Percentiles rank a stretch among this genome's conserved stretches.
Evolutionary conservation across 108 stramenopile species (phyloP).

Genomic region (Nannochloropsis salina): DNA sequence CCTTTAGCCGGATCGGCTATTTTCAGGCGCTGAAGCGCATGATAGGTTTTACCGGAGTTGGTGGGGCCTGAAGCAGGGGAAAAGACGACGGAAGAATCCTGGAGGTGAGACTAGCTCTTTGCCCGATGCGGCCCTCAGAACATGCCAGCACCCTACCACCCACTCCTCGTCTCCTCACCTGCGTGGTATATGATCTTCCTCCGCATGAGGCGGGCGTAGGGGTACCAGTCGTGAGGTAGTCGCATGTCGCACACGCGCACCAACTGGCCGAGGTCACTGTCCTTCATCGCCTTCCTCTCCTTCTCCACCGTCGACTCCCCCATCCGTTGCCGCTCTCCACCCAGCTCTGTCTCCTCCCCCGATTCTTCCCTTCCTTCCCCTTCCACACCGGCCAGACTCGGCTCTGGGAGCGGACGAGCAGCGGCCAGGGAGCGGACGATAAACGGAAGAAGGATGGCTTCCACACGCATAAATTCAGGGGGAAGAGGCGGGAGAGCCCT

Average conservation of each 20-base stretch:
- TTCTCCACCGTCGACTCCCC: slow-evolving; percentile 21
- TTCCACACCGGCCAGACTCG: not conserved
- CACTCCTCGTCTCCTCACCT: not conserved
- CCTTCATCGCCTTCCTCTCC: slow-evolving; percentile 25
- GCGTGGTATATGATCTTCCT: slow-evolving; percentile 73
- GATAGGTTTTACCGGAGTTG: slow-evolving; percentile 89
- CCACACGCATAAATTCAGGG: not conserved
- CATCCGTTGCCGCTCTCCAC: not conserved
- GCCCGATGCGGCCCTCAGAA: not conserved
- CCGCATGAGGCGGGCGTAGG: slow-evolving; percentile 45
- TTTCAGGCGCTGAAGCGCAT: slow-evolving; percentile 72
- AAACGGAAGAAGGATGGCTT: not conserved
- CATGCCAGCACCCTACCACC: too few relatives aligned
- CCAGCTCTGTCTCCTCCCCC: slow-evolving; percentile 13
- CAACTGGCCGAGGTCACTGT: slow-evolving; percentile 17
- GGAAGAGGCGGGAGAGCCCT: not conserved
- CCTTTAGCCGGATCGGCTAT: slow-evolving; percentile 52
- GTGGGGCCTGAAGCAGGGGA: slow-evolving; percentile 64
- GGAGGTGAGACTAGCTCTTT: not conserved
- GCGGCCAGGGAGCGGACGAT: not conserved
- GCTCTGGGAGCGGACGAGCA: not conserved
- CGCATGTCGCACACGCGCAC: slow-evolving; percentile 25
- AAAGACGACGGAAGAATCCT: not conserved
- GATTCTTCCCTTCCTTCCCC: not conserved
- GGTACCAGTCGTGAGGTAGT: slow-evolving; percentile 46